Base-by-base conservation (phyloP, 2,329 filamentous ascomycete genomes). In the Aspergillus sp. region DNA sequence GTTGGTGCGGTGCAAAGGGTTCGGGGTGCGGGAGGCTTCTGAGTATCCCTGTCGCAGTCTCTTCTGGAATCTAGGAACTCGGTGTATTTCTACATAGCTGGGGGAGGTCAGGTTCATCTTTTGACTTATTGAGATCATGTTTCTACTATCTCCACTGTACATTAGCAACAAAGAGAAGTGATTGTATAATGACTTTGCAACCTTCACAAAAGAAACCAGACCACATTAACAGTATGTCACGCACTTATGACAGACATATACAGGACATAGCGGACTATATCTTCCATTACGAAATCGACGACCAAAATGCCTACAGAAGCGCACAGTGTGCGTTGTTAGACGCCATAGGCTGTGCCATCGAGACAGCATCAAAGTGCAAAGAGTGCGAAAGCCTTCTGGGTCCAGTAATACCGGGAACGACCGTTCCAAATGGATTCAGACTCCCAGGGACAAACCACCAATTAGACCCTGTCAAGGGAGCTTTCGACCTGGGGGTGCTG, bases 1-100 rank as follows among this genome's bases (percentile, higher is more conserved):
- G 64, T 82, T 22, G 83, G 83, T 0, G 81, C 82, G 2, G 73
- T 85, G 3, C 78, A 83, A 61, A 72, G 83, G 49, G 79, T 85
- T 5, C 73, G 79, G 56, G 83, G 82, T 4, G 74, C 71, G 13
- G 81, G 82, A 1, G 80, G 79, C 0, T 84, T 84, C 59, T 82
- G 40, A 42, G n/a, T 4, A 51, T 30, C 10, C 26, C 9, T 30
- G 26, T 4, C n/a, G 11, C n/a, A 4, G 11, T 35, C n/a, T 35
- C 4, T 11, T n/a, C 3, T 35, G 9, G 3, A 35, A 4, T 11
- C 33, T 35, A 4, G 33, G n/a, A 38, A 4, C 16, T n/a, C 35
- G 35, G 35, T 38, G 35, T 17, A 30, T 38, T 38, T 38, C 33
- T 38, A 8, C 1, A 38, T 17, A 38, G 16, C 8, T 24, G 19